Percentiles rank a stretch among this genome's conserved stretches.
phyloP scores from a whole-genome alignment of 2,329 filamentous ascomycete species.

The Daldinia sp. region DNA sequence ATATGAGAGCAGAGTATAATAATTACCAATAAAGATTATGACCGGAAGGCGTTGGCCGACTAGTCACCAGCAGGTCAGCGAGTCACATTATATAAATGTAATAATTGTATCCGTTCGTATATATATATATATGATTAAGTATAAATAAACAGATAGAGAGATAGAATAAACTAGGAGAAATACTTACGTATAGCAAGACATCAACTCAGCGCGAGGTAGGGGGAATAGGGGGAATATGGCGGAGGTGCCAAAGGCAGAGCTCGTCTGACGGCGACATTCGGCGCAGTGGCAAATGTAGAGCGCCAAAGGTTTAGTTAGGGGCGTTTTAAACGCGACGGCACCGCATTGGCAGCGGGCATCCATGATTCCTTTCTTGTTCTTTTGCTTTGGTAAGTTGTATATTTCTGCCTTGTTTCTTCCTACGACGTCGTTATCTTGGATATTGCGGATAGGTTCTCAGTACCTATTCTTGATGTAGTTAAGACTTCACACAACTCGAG shows the following conservation, averaged over 20 bases:
- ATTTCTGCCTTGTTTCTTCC: no score
- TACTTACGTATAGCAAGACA: conserved; percentile 66
- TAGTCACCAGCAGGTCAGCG: conserved; percentile 43
- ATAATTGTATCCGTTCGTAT: background rate
- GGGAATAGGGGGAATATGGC: conserved; percentile 75
- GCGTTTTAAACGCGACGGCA: conserved; percentile 68
- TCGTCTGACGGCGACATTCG: conserved; percentile 71
- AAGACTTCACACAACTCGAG: background rate
- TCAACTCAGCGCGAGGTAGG: conserved; percentile 57
- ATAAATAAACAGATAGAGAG: background rate
- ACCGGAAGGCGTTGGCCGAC: conserved; percentile 65
- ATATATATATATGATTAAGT: background rate
- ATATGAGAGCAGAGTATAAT: background rate
- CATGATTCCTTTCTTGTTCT: conserved; percentile 51
- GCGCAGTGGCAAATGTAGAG: conserved; percentile 77
- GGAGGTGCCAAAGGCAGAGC: conserved; percentile 72
- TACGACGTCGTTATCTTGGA: background rate
- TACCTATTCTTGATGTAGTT: background rate
- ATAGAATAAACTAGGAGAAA: background rate
- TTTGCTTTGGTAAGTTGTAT: no score
- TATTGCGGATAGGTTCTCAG: background rate
- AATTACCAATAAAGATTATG: conserved; percentile 65
- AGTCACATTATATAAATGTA: no score
- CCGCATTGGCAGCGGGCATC: conserved; percentile 72
- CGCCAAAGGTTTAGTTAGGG: conserved; percentile 65